Conservation (phyloP, 2,329 filamentous ascomycete genomes). For the Ophiostoma sp. region DNA sequence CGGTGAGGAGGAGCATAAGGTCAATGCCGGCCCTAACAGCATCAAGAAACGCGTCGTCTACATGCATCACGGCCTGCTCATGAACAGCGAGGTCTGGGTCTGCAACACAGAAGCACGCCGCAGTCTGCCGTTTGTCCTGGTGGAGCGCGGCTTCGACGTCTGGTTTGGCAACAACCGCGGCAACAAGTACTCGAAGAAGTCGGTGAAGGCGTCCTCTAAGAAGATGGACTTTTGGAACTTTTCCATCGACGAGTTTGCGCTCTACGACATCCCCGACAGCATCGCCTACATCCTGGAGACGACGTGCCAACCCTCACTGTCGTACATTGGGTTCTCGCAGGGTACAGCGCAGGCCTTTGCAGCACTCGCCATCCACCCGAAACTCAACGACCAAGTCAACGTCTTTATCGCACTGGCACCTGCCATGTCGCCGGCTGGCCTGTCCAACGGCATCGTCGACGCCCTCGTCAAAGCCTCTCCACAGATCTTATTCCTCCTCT, state of each 20-base stretch:
- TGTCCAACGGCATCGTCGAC: slow-evolving; percentile 86
- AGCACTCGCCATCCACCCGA: slow-evolving; percentile 83
- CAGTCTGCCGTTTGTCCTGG: slow-evolving; percentile 80
- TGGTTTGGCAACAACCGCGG: slow-evolving; percentile 98
- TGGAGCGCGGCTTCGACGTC: slow-evolving; percentile 89
- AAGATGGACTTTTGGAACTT: slow-evolving; percentile 89
- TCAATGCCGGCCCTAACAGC: slow-evolving; percentile 66
- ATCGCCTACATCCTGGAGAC: slow-evolving; percentile 86
- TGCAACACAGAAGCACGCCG: slow-evolving; percentile 81
- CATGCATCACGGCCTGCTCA: slow-evolving; percentile 89
- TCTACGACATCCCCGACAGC: slow-evolving; percentile 92
- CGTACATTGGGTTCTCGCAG: slow-evolving; percentile 96
- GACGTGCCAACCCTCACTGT: slow-evolving; percentile 75
- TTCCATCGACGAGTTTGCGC: slow-evolving; percentile 96
- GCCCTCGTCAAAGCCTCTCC: slow-evolving; percentile 90
- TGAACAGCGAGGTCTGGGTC: slow-evolving; percentile 99
- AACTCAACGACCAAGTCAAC: slow-evolving; percentile 86
- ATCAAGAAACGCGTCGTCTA: slow-evolving; percentile 82
- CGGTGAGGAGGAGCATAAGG: slow-evolving; percentile 70
- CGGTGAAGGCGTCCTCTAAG: slow-evolving; percentile 66
- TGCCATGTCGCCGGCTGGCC: slow-evolving; percentile 89
- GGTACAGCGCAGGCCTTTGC: slow-evolving; percentile 96
- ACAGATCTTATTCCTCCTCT: slow-evolving; percentile 84
- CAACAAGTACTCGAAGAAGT: slow-evolving; percentile 99
- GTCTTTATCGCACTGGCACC: slow-evolving; percentile 94